Percentiles rank a stretch among this genome's conserved stretches.
phyloP scores from a whole-genome alignment of 2,329 filamentous ascomycete species.

The Monosporascus sp. region DNA sequence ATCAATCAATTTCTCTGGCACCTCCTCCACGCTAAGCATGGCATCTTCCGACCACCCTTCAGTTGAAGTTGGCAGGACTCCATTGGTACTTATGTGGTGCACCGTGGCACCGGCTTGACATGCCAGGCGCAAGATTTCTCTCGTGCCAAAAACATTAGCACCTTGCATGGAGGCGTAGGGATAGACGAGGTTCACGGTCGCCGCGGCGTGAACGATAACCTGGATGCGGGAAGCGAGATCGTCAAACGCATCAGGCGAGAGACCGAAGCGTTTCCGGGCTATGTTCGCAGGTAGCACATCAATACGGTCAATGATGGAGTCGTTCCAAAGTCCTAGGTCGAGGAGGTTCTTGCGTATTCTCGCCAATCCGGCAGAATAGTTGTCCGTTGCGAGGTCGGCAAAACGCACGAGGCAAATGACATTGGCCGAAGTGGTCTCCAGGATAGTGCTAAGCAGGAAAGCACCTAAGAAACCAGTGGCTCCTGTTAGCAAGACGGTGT shows the following conservation, averaged over 20 bases:
- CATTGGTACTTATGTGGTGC: conserved; percentile 76
- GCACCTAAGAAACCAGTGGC: conserved; percentile 73
- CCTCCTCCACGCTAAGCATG: conserved; percentile 61
- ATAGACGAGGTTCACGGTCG: conserved; percentile 76
- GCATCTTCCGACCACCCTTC: conserved; percentile 67
- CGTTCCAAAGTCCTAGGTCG: conserved; percentile 73
- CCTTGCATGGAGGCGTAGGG: conserved; percentile 71
- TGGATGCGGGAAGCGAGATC: conserved; percentile 60
- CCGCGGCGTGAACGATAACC: conserved; percentile 72
- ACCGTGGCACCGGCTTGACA: conserved; percentile 63
- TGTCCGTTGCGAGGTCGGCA: conserved; percentile 59
- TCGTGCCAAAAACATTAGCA: conserved; percentile 74
- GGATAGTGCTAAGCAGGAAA: conserved; percentile 63
- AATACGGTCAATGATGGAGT: conserved; percentile 71
- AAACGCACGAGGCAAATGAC: conserved; percentile 72
- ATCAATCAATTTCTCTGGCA: conserved; percentile 63
- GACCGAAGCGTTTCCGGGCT: conserved; percentile 61
- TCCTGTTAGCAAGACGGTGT: conserved; percentile 68
- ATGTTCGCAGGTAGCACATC: conserved; percentile 72
- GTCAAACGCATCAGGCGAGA: conserved; percentile 60
- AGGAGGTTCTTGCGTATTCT: conserved; percentile 70
- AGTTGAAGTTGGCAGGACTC: conserved; percentile 65
- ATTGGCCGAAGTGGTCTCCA: conserved; percentile 62
- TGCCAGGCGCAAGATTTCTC: conserved; percentile 68
- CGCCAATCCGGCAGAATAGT: conserved; percentile 62